Base-by-base conservation (phyloP, 1,284 basidiomycete genomes). In the Ustilago crameri region DNA sequence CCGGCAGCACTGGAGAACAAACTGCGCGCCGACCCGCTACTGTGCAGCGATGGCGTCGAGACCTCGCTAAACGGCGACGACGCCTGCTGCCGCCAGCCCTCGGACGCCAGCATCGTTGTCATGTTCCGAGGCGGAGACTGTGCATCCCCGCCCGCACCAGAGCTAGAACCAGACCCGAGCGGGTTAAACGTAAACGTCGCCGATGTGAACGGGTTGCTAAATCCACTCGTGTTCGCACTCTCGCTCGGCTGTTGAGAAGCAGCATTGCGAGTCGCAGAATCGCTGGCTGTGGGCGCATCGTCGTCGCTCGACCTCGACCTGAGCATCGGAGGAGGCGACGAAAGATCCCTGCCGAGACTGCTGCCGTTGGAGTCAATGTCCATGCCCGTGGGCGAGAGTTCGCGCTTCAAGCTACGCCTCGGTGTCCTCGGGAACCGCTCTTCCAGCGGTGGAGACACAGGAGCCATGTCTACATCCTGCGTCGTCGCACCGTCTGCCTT, bases 331-430 rank as follows among this genome's bases (percentile, higher is more conserved):
- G 76, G 67, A 8, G 76, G 76, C 22, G 69, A 74, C 35, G 58
- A 63, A 10, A 75, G n/a, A 38, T 76, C 76, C 26, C 73, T 59
- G 7, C 51, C 52, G 9, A 34, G 37, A 18, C 55, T 57, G 7
- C 41, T 23, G 52, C 57, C 56, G 43, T 57, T 56, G 12, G 51
- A 52, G 37, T 76, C 75, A 35, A 76, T 51, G 32, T 78, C 74
- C 76, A 78, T 78, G 42, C 54, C 63, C 3, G 74, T 67, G 7
- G 74, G 74, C 22, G 74, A 76, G n/a, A 78, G 56, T 43, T 76
- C 76, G 20, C 76, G 70, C 64, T 78, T 78, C 15, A 78, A 57
- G 32, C 60, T 72, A 14, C 69, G 49, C 24, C 71, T 18, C 2
- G 60, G 50, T 8, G 60, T 71, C 35, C 75, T 55, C 8, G 59